These are phyloP conservation scores for Uronychia setigera DNA, from an alignment of 73 alveolate genomes.

Conservation along the genomic window DNA sequence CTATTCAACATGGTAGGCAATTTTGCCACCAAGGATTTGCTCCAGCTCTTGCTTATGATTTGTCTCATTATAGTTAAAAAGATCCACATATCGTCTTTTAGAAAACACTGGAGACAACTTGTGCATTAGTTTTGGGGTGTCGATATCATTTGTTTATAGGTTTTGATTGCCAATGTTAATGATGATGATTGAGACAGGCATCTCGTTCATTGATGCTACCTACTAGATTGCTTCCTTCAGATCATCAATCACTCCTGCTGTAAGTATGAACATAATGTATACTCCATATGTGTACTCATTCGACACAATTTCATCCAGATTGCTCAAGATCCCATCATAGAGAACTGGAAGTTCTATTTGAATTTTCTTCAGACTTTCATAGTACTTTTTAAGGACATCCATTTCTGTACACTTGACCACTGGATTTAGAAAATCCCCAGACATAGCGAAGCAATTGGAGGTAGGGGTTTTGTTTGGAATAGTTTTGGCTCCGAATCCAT, in stretches of 20 bases:
- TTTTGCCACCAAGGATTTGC: too few species aligned
- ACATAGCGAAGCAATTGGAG: conserved; percentile 36
- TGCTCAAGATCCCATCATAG: neutral
- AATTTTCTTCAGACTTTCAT: conserved; percentile 36
- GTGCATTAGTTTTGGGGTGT: neutral
- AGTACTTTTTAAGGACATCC: conserved; percentile 19
- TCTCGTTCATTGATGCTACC: neutral
- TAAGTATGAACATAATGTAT: conserved; percentile 25
- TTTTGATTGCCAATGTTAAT: neutral
- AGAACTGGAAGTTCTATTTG: conserved; percentile 59
- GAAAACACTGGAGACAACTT: neutral
- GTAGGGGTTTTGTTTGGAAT: conserved; percentile 19
- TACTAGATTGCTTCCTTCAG: neutral
- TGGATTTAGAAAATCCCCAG: conserved; percentile 45
- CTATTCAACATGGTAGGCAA: too few species aligned
- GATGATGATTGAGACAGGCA: neutral
- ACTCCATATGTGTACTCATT: conserved; percentile 9
- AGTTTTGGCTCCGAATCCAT: conserved; percentile 51
- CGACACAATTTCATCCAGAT: conserved; percentile 12
- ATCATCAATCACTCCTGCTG: conserved; percentile 53
- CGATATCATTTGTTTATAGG: neutral
- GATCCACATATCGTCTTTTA: neutral
- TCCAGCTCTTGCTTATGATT: neutral
- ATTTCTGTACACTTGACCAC: conserved; percentile 22
- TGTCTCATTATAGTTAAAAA: neutral